Evolutionary conservation across 23 red algal genomes (phyloP).

Genomic region (Cyanidioschyzon merolae): DNA sequence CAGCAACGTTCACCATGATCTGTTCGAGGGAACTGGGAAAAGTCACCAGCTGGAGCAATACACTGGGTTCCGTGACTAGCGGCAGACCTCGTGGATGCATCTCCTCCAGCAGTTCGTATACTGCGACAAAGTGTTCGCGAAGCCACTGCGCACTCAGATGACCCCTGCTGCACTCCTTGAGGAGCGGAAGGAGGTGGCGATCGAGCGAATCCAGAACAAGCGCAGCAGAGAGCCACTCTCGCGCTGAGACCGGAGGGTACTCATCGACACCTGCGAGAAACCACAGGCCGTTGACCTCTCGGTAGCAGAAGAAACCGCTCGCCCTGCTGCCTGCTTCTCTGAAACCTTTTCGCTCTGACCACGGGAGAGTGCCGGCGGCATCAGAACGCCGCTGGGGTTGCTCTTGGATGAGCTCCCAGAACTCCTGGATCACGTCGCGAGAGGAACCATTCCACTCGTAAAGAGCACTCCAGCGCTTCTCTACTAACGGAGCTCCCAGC

Average conservation of each 20-base stretch:
- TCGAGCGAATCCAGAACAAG: not conserved
- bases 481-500: not conserved
- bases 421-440: not conserved
- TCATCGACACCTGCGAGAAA: slow-evolving; percentile 10
- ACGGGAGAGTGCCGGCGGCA: not conserved
- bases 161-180: not conserved
- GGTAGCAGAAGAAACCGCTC: not conserved
- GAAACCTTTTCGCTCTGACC: not conserved
- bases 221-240: not conserved
- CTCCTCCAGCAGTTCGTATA: slow-evolving; percentile 17
- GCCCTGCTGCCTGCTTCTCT: not conserved
- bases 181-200: not conserved
- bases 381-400: not conserved
- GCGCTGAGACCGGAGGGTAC: not conserved
- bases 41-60: not conserved
- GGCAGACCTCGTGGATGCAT: not conserved
- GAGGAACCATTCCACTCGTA: not conserved
- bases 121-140: not conserved
- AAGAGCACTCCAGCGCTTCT: not conserved
- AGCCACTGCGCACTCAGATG: not conserved
- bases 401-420: not conserved
- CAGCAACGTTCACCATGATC: not conserved
- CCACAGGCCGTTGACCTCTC: not conserved
- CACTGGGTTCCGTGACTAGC: not conserved
- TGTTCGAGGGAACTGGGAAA: not conserved